Evolutionary conservation across 2,329 filamentous ascomycete genomes (phyloP).

Genomic region (Cercospora sp.): DNA sequence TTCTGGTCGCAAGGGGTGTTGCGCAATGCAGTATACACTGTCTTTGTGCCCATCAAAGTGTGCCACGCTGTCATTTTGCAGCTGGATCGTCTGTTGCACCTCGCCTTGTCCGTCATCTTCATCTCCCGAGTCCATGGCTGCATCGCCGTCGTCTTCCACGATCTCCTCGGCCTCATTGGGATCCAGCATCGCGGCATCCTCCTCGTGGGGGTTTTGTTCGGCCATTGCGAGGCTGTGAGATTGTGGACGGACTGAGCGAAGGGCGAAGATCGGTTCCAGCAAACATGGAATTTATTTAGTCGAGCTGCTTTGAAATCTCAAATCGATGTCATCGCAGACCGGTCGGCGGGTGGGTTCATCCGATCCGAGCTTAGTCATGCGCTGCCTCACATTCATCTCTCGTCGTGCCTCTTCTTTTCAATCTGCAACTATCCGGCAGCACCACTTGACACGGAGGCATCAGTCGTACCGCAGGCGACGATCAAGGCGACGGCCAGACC

Average conservation of each 20-base stretch:
- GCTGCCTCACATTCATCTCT: too few species aligned
- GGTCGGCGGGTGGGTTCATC: not conserved
- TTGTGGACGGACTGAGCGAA: too few species aligned
- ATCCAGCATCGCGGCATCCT: conserved; percentile 71
- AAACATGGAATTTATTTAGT: not conserved
- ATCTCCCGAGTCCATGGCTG: conserved; percentile 76
- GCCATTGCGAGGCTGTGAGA: not conserved
- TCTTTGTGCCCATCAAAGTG: conserved; percentile 91
- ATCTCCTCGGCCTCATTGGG: conserved; percentile 79
- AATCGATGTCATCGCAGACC: conserved; percentile 1
- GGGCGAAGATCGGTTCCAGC: not conserved
- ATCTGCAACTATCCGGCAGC: not conserved
- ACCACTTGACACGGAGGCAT: not conserved
- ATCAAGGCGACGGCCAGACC: not conserved
- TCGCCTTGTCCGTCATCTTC: conserved; percentile 48
- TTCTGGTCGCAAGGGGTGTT: conserved; percentile 76
- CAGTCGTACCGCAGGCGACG: not conserved
- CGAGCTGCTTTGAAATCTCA: conserved; percentile 8
- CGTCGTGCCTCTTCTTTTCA: not conserved
- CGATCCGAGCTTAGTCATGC: not conserved
- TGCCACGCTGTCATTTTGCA: conserved; percentile 89
- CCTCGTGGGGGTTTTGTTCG: conserved; percentile 35
- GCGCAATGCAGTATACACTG: conserved; percentile 91
- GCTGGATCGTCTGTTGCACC: conserved; percentile 65
- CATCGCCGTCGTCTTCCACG: conserved; percentile 62